A percentile compares a stretch with the other conserved stretches of the same genome.
phyloP scores from a whole-genome alignment of 768 basidiomycete species.

The Tricholoma flavovirens region DNA sequence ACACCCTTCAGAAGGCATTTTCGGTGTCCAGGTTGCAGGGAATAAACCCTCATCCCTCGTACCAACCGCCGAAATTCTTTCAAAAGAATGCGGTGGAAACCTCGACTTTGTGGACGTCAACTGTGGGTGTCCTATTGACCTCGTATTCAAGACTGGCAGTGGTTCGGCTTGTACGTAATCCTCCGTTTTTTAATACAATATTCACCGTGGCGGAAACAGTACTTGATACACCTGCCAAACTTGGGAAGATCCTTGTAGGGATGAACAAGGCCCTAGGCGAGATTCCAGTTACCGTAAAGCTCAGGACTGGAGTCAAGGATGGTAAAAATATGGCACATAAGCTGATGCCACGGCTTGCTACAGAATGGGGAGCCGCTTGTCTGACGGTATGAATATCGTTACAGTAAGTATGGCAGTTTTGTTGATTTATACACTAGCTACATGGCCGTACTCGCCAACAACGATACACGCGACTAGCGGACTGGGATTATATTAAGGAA shows the following conservation, averaged over 20 bases:
- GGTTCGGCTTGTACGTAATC: constrained; percentile 74
- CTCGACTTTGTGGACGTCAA: constrained; percentile 95
- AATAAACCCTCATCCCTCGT: constrained; percentile 77
- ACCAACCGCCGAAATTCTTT: constrained; percentile 76
- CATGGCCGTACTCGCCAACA: constrained; percentile 95
- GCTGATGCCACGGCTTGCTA: constrained; percentile 73
- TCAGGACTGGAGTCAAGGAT: constrained; percentile 92
- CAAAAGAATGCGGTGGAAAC: constrained; percentile 53
- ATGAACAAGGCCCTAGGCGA: constrained; percentile 91
- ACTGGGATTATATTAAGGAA: constrained; percentile 90
- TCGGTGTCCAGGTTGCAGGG: constrained; percentile 92
- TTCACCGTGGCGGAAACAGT: constrained; percentile 38
- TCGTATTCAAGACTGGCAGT: constrained; percentile 88
- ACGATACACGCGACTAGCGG: constrained; percentile 85
- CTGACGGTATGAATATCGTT: constrained; percentile 32
- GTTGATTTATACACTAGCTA: constrained; percentile 45
- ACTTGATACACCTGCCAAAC: constrained; percentile 72
- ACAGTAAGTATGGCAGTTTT: background rate
- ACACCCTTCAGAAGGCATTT: constrained; percentile 80
- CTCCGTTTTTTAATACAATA: background rate
- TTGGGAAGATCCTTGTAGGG: constrained; percentile 83
- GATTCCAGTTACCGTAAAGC: constrained; percentile 84
- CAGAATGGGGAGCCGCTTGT: constrained; percentile 42
- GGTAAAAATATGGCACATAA: constrained; percentile 84
- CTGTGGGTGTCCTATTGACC: constrained; percentile 95